These are phyloP conservation scores for Colletotrichum euphorbiae DNA, from an alignment of 2,329 filamentous ascomycete species.

Conservation along the genomic window DNA sequence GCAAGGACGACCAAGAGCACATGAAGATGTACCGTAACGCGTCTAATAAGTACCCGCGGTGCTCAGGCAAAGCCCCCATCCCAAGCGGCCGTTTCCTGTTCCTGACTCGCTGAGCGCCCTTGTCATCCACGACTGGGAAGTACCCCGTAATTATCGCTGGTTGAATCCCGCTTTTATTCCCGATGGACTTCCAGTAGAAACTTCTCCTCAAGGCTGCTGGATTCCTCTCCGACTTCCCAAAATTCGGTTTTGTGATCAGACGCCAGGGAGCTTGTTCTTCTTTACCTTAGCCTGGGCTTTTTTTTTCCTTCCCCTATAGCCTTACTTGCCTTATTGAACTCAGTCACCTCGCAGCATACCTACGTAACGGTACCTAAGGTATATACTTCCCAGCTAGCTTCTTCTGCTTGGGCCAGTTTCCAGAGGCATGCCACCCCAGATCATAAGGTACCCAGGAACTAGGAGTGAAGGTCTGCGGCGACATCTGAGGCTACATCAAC, in stretches of 20 bases:
- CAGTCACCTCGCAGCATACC: neutral
- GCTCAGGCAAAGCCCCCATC: slow-evolving; percentile 21
- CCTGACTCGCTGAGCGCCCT: slow-evolving; percentile 38
- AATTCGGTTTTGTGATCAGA: slow-evolving; percentile 37
- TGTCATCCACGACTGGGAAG: slow-evolving; percentile 23
- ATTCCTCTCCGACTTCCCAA: slow-evolving; percentile 32
- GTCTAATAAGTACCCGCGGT: slow-evolving; percentile 11
- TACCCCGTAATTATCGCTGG: slow-evolving; percentile 27
- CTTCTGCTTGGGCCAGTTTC: slow-evolving; percentile 9
- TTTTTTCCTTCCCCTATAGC: too few relatives aligned
- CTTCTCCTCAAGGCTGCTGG: slow-evolving; percentile 25
- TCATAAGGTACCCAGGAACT: slow-evolving; percentile 18
- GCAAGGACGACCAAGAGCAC: neutral
- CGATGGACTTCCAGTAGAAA: slow-evolving; percentile 34
- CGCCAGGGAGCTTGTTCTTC: slow-evolving; percentile 35
- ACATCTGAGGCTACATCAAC: slow-evolving; percentile 38
- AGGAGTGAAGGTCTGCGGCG: slow-evolving; percentile 14
- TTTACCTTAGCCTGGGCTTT: too few relatives aligned
- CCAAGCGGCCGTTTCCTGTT: slow-evolving; percentile 38
- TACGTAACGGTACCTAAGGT: neutral
- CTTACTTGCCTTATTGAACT: slow-evolving; percentile 19
- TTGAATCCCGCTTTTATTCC: slow-evolving; percentile 37
- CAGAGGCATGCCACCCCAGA: slow-evolving; percentile 36
- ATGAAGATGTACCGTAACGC: slow-evolving; percentile 36
- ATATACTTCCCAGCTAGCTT: slow-evolving; percentile 3